These are phyloP conservation scores for Cyclotella choctawhatcheeana DNA, from an alignment of 108 stramenopile species.

Conservation along the genomic window DNA sequence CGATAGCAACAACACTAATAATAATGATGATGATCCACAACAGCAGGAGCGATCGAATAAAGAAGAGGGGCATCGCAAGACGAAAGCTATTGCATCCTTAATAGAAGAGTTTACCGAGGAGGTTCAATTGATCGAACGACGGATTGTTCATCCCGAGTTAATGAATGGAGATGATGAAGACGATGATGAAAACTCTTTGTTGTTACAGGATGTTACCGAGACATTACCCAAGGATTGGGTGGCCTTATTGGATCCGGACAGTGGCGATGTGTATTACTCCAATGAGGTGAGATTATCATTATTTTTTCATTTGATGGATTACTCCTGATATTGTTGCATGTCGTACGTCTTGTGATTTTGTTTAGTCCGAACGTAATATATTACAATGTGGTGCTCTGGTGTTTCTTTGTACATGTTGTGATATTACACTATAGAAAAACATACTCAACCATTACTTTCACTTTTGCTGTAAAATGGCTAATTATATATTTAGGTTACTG, in stretches of 20 bases:
- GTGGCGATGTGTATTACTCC: slow-evolving; percentile 76
- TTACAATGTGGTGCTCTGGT: no score
- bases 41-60: no score
- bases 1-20: neutral
- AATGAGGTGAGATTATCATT: slow-evolving; percentile 51
- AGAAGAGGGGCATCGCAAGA: no score
- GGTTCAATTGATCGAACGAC: slow-evolving; percentile 6
- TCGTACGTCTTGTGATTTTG: no score
- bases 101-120: slow-evolving; percentile 18
- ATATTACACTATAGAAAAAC: no score
- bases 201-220: neutral
- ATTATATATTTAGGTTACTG: slow-evolving; percentile 45
- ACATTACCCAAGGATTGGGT: slow-evolving; percentile 67
- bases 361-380: no score
- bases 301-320: neutral
- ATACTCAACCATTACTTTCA: neutral
- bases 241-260: slow-evolving; percentile 66
- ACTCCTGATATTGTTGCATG: no score
- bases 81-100: slow-evolving; percentile 18
- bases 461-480: no score
- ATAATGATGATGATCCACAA: no score
- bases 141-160: neutral
- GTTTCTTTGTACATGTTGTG: no score
- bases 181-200: slow-evolving; percentile 6
- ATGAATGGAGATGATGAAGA: neutral